phyloP scores from a whole-genome alignment of 257 asterid genomes.

The Vinca minor region DNA sequence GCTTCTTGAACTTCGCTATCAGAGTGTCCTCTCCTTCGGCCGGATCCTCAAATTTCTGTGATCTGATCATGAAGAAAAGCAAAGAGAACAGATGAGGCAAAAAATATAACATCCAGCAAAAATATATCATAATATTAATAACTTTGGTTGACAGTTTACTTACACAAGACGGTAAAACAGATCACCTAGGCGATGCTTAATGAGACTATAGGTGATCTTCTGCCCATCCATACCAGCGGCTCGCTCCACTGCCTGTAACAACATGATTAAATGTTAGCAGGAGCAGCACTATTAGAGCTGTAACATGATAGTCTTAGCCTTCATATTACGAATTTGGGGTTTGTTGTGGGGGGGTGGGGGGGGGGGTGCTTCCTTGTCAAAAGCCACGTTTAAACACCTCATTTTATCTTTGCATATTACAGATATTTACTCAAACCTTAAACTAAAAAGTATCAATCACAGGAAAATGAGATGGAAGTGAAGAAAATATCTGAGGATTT shows the following conservation, averaged over 20 bases:
- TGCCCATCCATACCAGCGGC: conserved; percentile 99
- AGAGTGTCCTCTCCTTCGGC: conserved; percentile 89
- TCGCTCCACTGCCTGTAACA: conserved; percentile 84
- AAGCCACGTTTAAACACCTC: background rate
- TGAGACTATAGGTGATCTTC: conserved; percentile 76
- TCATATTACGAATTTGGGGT: background rate
- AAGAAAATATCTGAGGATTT: conserved; percentile 7
- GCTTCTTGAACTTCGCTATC: conserved; percentile 75
- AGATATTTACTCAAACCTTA: background rate
- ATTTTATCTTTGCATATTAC: background rate
- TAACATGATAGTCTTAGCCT: conserved; percentile 9
- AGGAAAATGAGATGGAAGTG: too few species aligned
- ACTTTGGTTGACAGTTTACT: conserved; percentile 28
- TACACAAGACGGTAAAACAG: conserved; percentile 93
- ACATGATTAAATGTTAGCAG: conserved; percentile 66
- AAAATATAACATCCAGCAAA: background rate
- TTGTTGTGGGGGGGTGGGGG: background rate
- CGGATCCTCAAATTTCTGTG: conserved; percentile 97
- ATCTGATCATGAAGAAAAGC: conserved; percentile 37
- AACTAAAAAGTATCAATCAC: background rate
- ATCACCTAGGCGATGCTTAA: conserved; percentile 94
- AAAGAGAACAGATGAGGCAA: background rate
- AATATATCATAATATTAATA: background rate
- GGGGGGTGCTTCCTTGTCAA: background rate
- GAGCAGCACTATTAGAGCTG: conserved; percentile 46